phyloP scores from a whole-genome alignment of 2,329 filamentous ascomycete species.

The Pseudogymnoascus destructans region DNA sequence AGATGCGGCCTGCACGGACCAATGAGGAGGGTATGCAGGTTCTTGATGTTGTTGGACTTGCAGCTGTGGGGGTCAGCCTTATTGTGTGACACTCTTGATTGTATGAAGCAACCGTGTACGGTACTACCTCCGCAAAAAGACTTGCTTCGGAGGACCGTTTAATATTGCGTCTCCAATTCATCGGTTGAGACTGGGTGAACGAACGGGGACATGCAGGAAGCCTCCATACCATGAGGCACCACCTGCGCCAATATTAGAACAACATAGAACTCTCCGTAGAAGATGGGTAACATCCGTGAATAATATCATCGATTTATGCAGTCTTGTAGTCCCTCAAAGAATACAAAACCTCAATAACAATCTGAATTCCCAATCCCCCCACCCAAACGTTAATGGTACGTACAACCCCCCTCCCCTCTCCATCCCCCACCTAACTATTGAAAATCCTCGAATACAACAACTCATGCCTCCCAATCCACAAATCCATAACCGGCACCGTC shows the following conservation, averaged over 20 bases:
- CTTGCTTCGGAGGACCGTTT: neutral
- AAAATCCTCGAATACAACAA: conserved; percentile 76
- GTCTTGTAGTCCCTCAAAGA: no score
- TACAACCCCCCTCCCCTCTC: neutral
- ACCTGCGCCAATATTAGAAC: neutral
- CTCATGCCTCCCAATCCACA: conserved; percentile 76
- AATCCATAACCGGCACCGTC: conserved; percentile 62
- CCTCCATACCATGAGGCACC: neutral
- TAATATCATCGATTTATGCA: neutral
- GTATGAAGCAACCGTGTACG: neutral
- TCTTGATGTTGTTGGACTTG: neutral
- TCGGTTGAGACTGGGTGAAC: neutral
- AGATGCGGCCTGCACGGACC: neutral
- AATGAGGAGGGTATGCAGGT: neutral
- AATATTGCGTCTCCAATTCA: neutral
- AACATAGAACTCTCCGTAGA: neutral
- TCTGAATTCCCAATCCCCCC: neutral
- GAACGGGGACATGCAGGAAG: neutral
- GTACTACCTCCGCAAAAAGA: neutral
- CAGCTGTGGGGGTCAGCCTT: neutral
- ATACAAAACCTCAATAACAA: neutral
- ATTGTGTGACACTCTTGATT: neutral
- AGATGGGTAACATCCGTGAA: neutral
- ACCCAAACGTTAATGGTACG: neutral
- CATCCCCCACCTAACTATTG: conserved; percentile 46